Base-by-base conservation (phyloP, 306 rosid species). In the Pyrus betulifolia region DNA sequence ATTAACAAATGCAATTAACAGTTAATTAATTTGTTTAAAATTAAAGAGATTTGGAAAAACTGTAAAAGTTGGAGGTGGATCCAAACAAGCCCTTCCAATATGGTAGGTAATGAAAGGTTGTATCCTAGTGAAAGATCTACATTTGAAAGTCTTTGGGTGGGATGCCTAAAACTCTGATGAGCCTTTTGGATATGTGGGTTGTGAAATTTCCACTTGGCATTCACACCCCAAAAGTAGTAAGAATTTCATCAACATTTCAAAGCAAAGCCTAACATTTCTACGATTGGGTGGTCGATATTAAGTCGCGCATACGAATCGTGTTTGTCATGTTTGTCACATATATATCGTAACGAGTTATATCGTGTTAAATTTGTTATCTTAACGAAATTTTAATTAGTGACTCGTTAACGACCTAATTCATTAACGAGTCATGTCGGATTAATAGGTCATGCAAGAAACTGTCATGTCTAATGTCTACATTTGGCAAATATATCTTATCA, bases 81-180 rank as follows among this genome's bases (percentile, higher is more conserved):
- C 68, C 86, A 83, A 75, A 71, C 46, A 79, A 49, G 72, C 78
- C 75, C 80, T 66, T 74, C 83, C 75, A 79, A 75, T 11, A 11
- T n/a, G 78, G 62, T 71, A 72, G 86, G 75, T 71, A 6, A 4
- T 8, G 4, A 49, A 38, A 28, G 44, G 1, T 15, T 49, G 5
- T 49, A 6, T 49, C 54, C 54, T 45, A 21, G 72, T 21, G 17
- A 23, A 35, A 28, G 21, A 11, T 46, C 44, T 18, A 28, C 21
- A 2, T 17, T 46, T 11, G 1, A 18, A 64, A 61, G 38, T 71
- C 62, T 14, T 78, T 8, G 15, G 71, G 78, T 79, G 51, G 52
- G 80, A 67, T 70, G 75, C 81, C 76, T 25, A 58, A 69, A 57
- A 65, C 13, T 65, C 45, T 18, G 25, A 31, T 18, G 25, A 31